Percentiles rank a stretch among this genome's conserved stretches.
phyloP scores from a whole-genome alignment of 2,329 filamentous ascomycete species.

The Leptographium procerum region DNA sequence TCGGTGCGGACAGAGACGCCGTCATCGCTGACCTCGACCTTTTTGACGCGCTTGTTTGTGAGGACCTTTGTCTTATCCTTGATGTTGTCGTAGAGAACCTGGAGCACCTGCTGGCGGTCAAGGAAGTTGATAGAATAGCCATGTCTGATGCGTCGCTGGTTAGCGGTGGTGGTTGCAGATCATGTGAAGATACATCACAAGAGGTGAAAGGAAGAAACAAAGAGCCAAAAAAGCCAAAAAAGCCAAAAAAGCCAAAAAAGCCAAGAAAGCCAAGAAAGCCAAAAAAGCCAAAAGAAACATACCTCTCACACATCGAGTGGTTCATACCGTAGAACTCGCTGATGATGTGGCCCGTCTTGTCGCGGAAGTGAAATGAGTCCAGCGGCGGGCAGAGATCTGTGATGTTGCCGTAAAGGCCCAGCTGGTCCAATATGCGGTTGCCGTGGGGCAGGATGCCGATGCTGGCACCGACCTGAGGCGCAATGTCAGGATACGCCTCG shows the following conservation, averaged over 20 bases:
- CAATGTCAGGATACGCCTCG: constrained; percentile 28
- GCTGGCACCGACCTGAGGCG: constrained; percentile 33
- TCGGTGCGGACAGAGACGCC: constrained; percentile 20
- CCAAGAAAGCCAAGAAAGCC: too few relatives aligned
- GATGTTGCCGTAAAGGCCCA: constrained; percentile 26
- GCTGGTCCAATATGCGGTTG: constrained; percentile 35
- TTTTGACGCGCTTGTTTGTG: constrained; percentile 17
- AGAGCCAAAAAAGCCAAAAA: too few relatives aligned
- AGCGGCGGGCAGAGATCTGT: constrained; percentile 5
- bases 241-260: too few relatives aligned
- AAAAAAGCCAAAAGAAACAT: too few relatives aligned
- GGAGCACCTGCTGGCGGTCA: constrained; percentile 23
- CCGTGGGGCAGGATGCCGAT: constrained; percentile 34
- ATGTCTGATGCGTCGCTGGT: constrained; percentile 11
- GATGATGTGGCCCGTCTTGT: constrained; percentile 10
- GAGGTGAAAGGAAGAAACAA: too few relatives aligned
- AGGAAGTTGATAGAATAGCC: constrained; percentile 24
- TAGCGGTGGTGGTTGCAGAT: too few relatives aligned
- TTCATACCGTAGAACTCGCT: constrained; percentile 13
- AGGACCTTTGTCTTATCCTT: constrained; percentile 22
- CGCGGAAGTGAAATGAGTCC: constrained; percentile 5
- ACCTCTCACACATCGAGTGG: constrained; percentile 1
- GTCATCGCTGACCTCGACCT: constrained; percentile 14
- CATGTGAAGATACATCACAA: too few relatives aligned
- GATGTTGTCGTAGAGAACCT: constrained; percentile 22